phyloP scores from a whole-genome alignment of 2,329 filamentous ascomycete genomes.

The Escovopsis sp. region DNA sequence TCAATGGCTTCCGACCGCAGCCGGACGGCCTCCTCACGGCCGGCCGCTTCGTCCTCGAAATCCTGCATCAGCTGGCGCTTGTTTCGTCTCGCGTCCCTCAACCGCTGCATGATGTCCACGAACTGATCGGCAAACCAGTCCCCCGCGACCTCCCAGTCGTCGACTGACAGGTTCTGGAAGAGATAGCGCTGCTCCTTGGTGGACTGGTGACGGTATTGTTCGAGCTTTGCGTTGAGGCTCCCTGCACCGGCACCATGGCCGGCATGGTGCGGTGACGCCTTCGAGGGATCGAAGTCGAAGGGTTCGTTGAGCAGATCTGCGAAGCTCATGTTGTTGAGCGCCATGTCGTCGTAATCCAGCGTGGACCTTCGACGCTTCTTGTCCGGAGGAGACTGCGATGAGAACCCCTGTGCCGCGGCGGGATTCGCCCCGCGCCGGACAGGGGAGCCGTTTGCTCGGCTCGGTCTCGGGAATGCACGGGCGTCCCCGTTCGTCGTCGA shows the following conservation, averaged over 20 bases:
- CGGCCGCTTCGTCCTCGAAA: slow-evolving; percentile 42
- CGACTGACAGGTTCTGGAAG: slow-evolving; percentile 37
- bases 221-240: slow-evolving; percentile 32
- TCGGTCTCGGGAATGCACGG: slow-evolving; percentile 11
- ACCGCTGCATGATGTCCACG: slow-evolving; percentile 29
- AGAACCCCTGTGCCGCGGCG: slow-evolving; percentile 9
- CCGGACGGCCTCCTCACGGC: slow-evolving; percentile 39
- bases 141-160: slow-evolving; percentile 44
- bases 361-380: slow-evolving; percentile 29
- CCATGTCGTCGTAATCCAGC: slow-evolving; percentile 42
- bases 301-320: slow-evolving; percentile 33
- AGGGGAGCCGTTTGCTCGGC: slow-evolving; percentile 9
- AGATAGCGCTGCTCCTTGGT: slow-evolving; percentile 33
- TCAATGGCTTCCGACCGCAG: slow-evolving; percentile 39
- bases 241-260: slow-evolving; percentile 22
- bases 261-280: slow-evolving; percentile 24
- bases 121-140: slow-evolving; percentile 47
- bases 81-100: slow-evolving; percentile 32
- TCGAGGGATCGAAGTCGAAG: slow-evolving; percentile 43
- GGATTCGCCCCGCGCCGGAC: slow-evolving; percentile 12
- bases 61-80: slow-evolving; percentile 34
- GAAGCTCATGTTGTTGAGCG: slow-evolving; percentile 39
- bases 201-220: slow-evolving; percentile 32
- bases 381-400: slow-evolving; percentile 10
- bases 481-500: slow-evolving; percentile 12